These are phyloP conservation scores for Dentipellis fragilis DNA, from an alignment of 768 basidiomycete genomes.

Conservation along the genomic window DNA sequence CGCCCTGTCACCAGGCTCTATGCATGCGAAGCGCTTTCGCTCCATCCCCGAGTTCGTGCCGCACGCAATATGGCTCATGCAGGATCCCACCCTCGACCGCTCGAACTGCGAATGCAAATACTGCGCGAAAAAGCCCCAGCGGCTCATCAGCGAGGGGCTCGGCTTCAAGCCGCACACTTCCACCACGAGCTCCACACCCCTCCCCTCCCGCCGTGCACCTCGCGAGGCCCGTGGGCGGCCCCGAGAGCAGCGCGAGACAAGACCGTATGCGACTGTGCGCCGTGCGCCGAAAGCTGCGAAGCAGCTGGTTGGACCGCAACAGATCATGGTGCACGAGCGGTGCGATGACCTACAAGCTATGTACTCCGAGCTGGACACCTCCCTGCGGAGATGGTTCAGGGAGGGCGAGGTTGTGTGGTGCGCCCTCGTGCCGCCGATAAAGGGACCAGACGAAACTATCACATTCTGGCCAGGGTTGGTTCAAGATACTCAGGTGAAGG, in stretches of 20 bases:
- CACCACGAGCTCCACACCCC: not conserved
- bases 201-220: not conserved
- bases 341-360: constrained; percentile 55
- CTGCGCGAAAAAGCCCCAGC: constrained; percentile 59
- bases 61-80: constrained; percentile 72
- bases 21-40: constrained; percentile 46
- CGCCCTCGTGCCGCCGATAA: constrained; percentile 40
- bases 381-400: constrained; percentile 52
- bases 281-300: constrained; percentile 26
- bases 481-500: constrained; percentile 43
- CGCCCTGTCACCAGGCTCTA: constrained; percentile 25
- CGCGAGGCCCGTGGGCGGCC: constrained; percentile 2
- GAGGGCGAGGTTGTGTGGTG: constrained; percentile 69
- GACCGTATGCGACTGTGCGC: constrained; percentile 32
- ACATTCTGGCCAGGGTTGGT: constrained; percentile 69
- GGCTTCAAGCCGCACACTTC: constrained; percentile 26
- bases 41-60: constrained; percentile 81
- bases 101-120: constrained; percentile 67
- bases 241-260: constrained; percentile 6
- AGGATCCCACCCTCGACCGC: constrained; percentile 36
- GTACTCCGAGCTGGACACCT: constrained; percentile 31
- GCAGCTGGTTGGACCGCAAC: constrained; percentile 24
- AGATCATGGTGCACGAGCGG: constrained; percentile 50
- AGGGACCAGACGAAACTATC: constrained; percentile 37
- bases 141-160: constrained; percentile 56